These are phyloP conservation scores for Cercospora brassicicola DNA, from an alignment of 2,329 filamentous ascomycete species.

Conservation along the genomic window DNA sequence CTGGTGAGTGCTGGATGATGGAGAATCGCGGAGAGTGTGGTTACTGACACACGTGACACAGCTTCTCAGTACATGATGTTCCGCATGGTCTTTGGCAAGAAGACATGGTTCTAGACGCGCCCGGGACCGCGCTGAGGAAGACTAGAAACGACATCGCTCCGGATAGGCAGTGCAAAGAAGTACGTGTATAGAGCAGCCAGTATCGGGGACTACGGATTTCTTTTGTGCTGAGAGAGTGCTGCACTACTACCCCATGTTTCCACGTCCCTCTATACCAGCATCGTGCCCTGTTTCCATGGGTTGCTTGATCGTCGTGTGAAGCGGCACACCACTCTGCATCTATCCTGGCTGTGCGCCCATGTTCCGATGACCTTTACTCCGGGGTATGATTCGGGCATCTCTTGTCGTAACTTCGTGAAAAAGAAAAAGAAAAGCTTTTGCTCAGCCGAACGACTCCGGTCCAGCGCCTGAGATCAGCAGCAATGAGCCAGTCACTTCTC, in stretches of 20 bases:
- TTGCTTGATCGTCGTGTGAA: neutral
- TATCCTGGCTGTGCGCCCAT: neutral
- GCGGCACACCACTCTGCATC: neutral
- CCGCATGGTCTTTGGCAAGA: conserved; percentile 73
- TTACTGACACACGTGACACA: conserved; percentile 26
- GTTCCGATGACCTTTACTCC: neutral
- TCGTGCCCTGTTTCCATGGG: neutral
- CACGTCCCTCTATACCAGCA: neutral
- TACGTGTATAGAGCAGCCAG: conserved; percentile 5
- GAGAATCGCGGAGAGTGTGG: neutral
- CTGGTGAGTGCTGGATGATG: conserved; percentile 54
- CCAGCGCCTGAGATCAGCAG: neutral
- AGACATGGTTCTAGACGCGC: conserved; percentile 62
- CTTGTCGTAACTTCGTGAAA: neutral
- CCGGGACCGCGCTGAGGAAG: neutral
- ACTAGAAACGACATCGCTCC: neutral
- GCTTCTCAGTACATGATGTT: conserved; percentile 67
- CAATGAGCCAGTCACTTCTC: neutral
- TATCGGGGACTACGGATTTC: conserved; percentile 5
- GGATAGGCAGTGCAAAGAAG: neutral
- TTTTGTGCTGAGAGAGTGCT: neutral
- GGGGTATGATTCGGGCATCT: neutral
- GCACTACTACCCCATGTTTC: neutral
- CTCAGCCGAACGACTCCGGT: neutral
- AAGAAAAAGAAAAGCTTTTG: no score